phyloP scores from a whole-genome alignment of 2,329 filamentous ascomycete genomes.

The Aspergillus brasiliensis region DNA sequence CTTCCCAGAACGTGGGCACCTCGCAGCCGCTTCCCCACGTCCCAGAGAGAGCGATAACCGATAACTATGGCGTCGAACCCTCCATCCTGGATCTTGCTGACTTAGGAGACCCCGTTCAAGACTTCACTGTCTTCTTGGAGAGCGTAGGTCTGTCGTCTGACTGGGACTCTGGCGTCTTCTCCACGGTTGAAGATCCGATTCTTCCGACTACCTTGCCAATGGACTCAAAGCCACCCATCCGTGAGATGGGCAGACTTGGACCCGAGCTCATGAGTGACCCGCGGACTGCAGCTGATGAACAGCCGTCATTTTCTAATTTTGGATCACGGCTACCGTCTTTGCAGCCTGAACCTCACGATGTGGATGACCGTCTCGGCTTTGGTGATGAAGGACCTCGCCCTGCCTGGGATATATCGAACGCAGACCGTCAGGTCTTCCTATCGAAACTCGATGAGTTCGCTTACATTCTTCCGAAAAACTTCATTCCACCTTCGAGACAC shows the following conservation, averaged over 20 bases:
- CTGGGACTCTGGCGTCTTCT: conserved; percentile 53
- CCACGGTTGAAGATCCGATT: conserved; percentile 44
- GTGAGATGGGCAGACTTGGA: conserved; percentile 40
- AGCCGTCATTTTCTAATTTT: conserved; percentile 51
- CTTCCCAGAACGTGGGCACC: conserved; percentile 34
- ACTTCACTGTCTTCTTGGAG: conserved; percentile 52
- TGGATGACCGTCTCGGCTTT: conserved; percentile 45
- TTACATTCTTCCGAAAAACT: conserved; percentile 49
- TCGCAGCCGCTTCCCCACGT: conserved; percentile 38
- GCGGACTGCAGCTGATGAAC: conserved; percentile 43
- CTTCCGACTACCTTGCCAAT: conserved; percentile 39
- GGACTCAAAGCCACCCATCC: conserved; percentile 37
- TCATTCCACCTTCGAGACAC: conserved; percentile 53
- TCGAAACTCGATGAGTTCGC: conserved; percentile 50
- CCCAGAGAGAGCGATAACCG: conserved; percentile 43
- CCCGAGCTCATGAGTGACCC: conserved; percentile 43
- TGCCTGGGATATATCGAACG: conserved; percentile 51
- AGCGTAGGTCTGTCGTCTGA: conserved; percentile 53
- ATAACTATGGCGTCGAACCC: conserved; percentile 47
- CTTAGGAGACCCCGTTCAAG: conserved; percentile 51
- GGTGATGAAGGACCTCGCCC: conserved; percentile 47
- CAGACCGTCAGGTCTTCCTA: conserved; percentile 49
- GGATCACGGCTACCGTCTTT: conserved; percentile 51
- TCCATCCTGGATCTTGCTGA: conserved; percentile 50
- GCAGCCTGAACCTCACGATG: conserved; percentile 49